Percentiles rank a stretch among this genome's conserved stretches.
phyloP scores from a whole-genome alignment of 768 basidiomycete species.

The Lanmaoa rubissima region DNA sequence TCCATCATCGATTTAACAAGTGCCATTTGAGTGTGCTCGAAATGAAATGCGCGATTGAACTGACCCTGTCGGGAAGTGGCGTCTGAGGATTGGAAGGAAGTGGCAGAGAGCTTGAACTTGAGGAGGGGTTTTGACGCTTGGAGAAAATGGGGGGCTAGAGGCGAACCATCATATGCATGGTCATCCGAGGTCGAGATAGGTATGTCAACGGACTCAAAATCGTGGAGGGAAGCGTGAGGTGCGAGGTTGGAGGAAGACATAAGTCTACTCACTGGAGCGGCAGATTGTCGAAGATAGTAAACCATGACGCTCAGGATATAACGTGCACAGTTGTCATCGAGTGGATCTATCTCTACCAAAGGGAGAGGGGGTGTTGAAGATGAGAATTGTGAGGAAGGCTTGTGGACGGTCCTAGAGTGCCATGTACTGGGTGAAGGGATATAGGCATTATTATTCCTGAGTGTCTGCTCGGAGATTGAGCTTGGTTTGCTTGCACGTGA shows the following conservation, averaged over 20 bases:
- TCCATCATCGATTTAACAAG: constrained; percentile 52
- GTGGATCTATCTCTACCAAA: constrained; percentile 65
- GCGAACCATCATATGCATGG: constrained; percentile 16
- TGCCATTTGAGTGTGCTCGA: constrained; percentile 64
- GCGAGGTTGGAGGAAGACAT: constrained; percentile 60
- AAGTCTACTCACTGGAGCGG: constrained; percentile 51
- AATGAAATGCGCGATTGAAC: constrained; percentile 34
- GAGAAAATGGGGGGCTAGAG: constrained; percentile 44
- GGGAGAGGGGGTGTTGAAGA: constrained; percentile 35
- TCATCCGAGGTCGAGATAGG: constrained; percentile 26
- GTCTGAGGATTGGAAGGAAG: constrained; percentile 41
- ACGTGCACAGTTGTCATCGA: constrained; percentile 80
- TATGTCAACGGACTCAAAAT: constrained; percentile 61
- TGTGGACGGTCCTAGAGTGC: constrained; percentile 30
- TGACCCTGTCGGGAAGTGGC: constrained; percentile 27
- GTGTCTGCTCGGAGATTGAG: constrained; percentile 31
- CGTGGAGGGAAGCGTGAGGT: constrained; percentile 64
- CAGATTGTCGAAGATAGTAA: constrained; percentile 73
- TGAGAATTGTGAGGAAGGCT: constrained; percentile 42
- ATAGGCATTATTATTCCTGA: constrained; percentile 36
- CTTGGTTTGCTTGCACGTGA: constrained; percentile 43
- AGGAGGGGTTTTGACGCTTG: constrained; percentile 31
- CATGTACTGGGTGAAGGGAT: constrained; percentile 29
- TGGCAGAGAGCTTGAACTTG: constrained; percentile 37
- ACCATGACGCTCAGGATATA: constrained; percentile 83